Evolutionary conservation across 2,329 filamentous ascomycete species (phyloP), one percentile per base, ranked within the genome.

Genomic region (Leptosphaerulina australis): DNA sequence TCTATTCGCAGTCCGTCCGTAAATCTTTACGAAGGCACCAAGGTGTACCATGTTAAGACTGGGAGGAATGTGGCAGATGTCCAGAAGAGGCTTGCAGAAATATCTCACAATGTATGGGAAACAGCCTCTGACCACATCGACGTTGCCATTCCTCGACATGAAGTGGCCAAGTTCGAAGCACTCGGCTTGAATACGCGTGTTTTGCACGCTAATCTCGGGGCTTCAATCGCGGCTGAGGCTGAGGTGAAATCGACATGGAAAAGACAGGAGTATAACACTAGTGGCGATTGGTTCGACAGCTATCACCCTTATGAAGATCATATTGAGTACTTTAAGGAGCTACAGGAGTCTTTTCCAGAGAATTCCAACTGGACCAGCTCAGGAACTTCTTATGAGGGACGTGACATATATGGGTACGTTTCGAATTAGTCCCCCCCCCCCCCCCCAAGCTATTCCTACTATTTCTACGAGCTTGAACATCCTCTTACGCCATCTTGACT

Each of bases 151-250:
- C 64, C 75, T 11, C 71, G 70, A 10, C 64, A 70, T 8, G 67
- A 76, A 26, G 46, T 77, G 15, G 57, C 62, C 1, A 67, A 66
- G 5, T 78, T 79, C 51, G 58, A 76, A 35, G 59, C 67, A n/a
- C 57, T 74, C 12, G 67, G 63, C 11, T 59, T 77, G 25, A 62
- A 68, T 20, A 61, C 57, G 3, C 63, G 70, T 34, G 56, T 73
- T 12, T 71, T 80, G 66, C 75, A 79, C 48, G 69, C 72, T 24
- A 67, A 80, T 58, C 66, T 80, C 5, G 77, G 76, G 12, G 34
- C 55, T n/a, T 73, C 74, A 2, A 80, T 80, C 49, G 63, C 64
- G 9, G 67, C 63, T 26, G 77, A 79, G 46, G 62, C 59, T n/a
- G 48, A 59, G 15, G 49, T 58, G 4, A 86, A 63, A 81, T 82